These are phyloP conservation scores for Leishmania turanica DNA, from an alignment of 208 protist species.

Conservation along the genomic window DNA sequence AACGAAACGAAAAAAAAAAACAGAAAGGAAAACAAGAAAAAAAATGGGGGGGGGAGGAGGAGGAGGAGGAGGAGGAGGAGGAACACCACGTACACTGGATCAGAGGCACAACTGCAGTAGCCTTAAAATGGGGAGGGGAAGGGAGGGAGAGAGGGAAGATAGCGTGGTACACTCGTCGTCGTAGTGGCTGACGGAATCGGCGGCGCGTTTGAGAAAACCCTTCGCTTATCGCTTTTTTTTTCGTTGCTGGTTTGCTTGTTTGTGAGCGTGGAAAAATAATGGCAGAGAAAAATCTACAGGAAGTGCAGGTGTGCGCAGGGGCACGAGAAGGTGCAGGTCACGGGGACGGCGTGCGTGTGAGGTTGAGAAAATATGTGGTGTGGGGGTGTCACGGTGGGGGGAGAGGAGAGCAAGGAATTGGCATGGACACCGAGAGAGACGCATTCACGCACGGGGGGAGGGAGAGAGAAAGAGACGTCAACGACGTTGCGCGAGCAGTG, in stretches of 20 bases:
- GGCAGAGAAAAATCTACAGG: background rate
- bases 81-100: background rate
- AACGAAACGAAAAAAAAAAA: no score
- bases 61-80: no score
- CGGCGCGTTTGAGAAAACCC: slow-evolving; percentile 7
- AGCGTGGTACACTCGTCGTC: background rate
- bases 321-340: background rate
- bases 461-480: background rate
- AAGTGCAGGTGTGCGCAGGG: background rate
- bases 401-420: background rate
- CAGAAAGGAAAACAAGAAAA: background rate
- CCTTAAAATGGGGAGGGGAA: background rate
- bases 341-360: background rate
- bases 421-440: background rate
- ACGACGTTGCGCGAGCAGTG: background rate
- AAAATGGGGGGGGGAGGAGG: no score
- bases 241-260: background rate
- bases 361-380: background rate
- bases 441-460: no score
- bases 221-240: background rate
- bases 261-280: background rate
- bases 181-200: background rate
- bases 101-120: background rate
- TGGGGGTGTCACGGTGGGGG: background rate
- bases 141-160: background rate